Evolutionary conservation across 306 rosid genomes (phyloP).

Genomic region (apple (Malus domestica)): DNA sequence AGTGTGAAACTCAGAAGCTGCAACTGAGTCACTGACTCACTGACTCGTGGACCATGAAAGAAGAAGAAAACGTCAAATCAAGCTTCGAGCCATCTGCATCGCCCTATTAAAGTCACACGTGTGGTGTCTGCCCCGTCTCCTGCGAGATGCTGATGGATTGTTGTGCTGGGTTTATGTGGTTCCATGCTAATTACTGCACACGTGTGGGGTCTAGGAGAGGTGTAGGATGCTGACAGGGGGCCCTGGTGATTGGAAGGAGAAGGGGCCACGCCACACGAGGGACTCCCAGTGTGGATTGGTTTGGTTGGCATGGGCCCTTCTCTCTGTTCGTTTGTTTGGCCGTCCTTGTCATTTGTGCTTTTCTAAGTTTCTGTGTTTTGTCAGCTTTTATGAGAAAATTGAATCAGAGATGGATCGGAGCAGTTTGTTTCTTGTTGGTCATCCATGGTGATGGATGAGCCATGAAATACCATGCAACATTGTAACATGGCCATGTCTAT

Average conservation of each 20-base stretch:
- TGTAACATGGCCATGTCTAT: not conserved
- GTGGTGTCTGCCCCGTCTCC: constrained; percentile 12
- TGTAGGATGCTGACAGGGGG: constrained; percentile 5
- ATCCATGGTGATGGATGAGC: not conserved
- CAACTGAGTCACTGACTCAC: not conserved
- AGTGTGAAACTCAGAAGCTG: not conserved
- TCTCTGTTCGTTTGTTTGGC: constrained; percentile 1
- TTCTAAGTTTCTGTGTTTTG: constrained; percentile 2
- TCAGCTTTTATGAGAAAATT: not conserved
- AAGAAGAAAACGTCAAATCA: not conserved
- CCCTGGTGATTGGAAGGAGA: not conserved
- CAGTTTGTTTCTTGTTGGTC: not conserved
- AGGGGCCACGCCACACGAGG: constrained; percentile 26
- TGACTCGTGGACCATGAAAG: not conserved
- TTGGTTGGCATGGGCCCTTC: constrained; percentile 6
- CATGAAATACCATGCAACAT: not conserved
- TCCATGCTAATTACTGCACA: not conserved
- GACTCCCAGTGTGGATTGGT: constrained; percentile 14
- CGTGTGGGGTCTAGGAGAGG: constrained; percentile 9
- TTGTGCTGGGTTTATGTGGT: not conserved
- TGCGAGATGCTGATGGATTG: constrained; percentile 6
- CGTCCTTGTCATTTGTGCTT: constrained; percentile 7
- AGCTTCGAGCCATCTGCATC: not conserved
- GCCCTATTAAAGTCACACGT: constrained; percentile 21
- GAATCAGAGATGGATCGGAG: not conserved